Percentiles rank a stretch among this genome's conserved stretches.
phyloP scores from a whole-genome alignment of 345 rosid species.

The Lepidium didymum region DNA sequence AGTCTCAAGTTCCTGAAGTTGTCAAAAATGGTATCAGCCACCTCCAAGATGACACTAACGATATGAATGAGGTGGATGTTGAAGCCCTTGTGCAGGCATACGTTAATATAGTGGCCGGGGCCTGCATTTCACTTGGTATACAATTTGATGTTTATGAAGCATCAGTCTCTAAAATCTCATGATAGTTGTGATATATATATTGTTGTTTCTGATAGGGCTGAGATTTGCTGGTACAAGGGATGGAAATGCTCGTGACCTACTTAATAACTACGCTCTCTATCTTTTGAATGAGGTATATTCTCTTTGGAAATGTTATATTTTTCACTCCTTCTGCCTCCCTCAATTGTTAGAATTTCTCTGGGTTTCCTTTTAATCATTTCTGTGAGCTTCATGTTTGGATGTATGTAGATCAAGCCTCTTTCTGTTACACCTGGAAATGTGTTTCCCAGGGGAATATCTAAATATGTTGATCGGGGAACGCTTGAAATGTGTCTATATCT shows the following conservation, averaged over 20 bases:
- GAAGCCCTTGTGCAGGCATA: slow-evolving; percentile 86
- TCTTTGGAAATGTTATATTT: slow-evolving; percentile 12
- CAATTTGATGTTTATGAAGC: background rate
- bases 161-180: slow-evolving; percentile 9
- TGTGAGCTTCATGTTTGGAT: slow-evolving; percentile 14
- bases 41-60: slow-evolving; percentile 54
- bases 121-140: slow-evolving; percentile 89
- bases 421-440: slow-evolving; percentile 36
- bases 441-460: slow-evolving; percentile 78
- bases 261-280: slow-evolving; percentile 67
- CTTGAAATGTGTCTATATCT: slow-evolving; percentile 92
- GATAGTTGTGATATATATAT: slow-evolving; percentile 8
- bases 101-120: slow-evolving; percentile 85
- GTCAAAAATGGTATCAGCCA: slow-evolving; percentile 52
- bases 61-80: slow-evolving; percentile 67
- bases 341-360: background rate
- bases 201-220: slow-evolving; percentile 52
- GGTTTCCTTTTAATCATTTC: slow-evolving; percentile 3
- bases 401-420: slow-evolving; percentile 78
- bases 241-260: slow-evolving; percentile 80
- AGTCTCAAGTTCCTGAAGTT: slow-evolving; percentile 82
- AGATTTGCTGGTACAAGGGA: slow-evolving; percentile 91
- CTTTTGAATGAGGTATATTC: slow-evolving; percentile 79
- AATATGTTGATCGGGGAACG: slow-evolving; percentile 79
- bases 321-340: background rate